Percentiles rank a stretch among this genome's conserved stretches.
Conservation (phyloP, 805 yeast genomes). For the Zygotorulaspora florentina region DNA sequence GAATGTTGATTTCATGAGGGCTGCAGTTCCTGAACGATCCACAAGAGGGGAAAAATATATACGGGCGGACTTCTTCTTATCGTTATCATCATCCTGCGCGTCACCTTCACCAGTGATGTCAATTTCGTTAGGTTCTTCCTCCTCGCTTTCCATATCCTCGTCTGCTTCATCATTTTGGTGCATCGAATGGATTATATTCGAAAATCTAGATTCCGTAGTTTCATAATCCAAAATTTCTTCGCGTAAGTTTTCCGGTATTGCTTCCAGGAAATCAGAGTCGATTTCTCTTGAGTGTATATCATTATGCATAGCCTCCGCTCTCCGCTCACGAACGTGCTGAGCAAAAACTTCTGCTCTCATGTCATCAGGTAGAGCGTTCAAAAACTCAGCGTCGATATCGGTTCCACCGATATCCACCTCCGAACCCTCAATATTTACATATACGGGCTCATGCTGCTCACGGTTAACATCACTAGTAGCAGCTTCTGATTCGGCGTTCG, state of each 20-base stretch:
- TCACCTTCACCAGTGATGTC: conserved; percentile 6
- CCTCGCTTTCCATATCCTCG: conserved; percentile 18
- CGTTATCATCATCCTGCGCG: conserved; percentile 21
- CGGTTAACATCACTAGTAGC: conserved; percentile 32
- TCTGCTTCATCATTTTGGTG: conserved; percentile 12
- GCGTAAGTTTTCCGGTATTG: conserved; percentile 65
- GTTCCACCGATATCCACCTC: conserved; percentile 84
- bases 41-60: conserved; percentile 60
- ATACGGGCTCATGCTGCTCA: conserved; percentile 47
- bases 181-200: conserved; percentile 17
- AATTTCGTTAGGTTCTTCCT: conserved; percentile 9
- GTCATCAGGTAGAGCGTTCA: conserved; percentile 86
- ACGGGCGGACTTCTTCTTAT: conserved; percentile 32
- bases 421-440: conserved; percentile 69
- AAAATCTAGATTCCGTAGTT: conserved; percentile 41
- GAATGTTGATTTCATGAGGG: conserved; percentile 66
- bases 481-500: background rate
- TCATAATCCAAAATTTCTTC: conserved; percentile 60
- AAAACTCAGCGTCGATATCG: conserved; percentile 86
- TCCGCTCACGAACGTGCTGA: conserved; percentile 73
- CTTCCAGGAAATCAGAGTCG: conserved; percentile 75
- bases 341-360: conserved; percentile 90
- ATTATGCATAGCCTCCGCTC: conserved; percentile 49
- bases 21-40: conserved; percentile 71
- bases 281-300: conserved; percentile 56